Percentiles rank a stretch among this genome's conserved stretches.
Evolutionary conservation across 306 rosid species (phyloP).

Genomic region (Rosa multiflora): DNA sequence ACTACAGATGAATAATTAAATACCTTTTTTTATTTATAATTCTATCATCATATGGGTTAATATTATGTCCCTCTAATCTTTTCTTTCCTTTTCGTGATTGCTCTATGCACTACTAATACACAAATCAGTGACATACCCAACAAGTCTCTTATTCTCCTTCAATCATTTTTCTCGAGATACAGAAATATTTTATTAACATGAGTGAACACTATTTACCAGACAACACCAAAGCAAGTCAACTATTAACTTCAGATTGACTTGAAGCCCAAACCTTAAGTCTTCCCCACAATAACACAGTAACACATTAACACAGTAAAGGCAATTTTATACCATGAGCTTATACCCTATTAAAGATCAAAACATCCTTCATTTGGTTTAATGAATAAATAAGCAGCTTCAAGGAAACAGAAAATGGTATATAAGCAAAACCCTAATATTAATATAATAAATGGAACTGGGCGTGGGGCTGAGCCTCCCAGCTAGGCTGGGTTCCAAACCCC

Average conservation of each 20-base stretch:
- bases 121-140: neutral
- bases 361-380: neutral
- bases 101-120: neutral
- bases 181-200: neutral
- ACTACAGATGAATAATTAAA: neutral
- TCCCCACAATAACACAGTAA: neutral
- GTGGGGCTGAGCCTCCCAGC: no score
- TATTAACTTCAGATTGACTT: neutral
- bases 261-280: neutral
- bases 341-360: neutral
- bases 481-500: no score
- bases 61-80: neutral
- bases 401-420: neutral
- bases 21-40: neutral
- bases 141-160: neutral
- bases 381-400: neutral
- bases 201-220: neutral
- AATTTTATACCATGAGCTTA: neutral
- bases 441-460: no score
- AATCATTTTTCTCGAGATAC: neutral
- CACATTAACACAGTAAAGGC: neutral
- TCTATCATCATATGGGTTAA: neutral
- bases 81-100: neutral
- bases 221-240: neutral
- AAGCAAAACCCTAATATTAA: neutral